A percentile compares a stretch with the other conserved stretches of the same genome.
Evolutionary conservation across 495 filamentous ascomycete species (phyloP).

Genomic region (Trichocladium uniseriatum): DNA sequence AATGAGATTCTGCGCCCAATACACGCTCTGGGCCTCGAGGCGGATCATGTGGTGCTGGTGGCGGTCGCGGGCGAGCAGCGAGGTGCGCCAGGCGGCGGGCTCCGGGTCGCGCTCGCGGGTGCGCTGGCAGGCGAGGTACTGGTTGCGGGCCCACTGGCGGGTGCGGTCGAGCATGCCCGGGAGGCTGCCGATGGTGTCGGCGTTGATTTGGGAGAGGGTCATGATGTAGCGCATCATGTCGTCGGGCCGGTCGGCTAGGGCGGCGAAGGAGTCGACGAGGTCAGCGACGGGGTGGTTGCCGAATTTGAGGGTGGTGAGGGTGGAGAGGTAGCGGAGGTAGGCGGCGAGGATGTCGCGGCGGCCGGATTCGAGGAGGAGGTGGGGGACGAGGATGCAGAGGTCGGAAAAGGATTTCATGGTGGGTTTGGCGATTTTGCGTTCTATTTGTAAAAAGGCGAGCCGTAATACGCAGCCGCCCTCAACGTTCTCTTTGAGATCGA

Average conservation of each 20-base stretch:
- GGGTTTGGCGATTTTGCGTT: conserved; percentile 16
- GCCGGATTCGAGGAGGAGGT: conserved; percentile 18
- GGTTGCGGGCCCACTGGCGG: conserved; percentile 19
- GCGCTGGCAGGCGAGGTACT: conserved; percentile 20
- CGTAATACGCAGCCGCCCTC: conserved; percentile 22
- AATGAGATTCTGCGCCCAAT: conserved; percentile 25
- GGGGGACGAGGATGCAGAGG: conserved; percentile 23
- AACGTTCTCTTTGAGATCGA: conserved; percentile 18
- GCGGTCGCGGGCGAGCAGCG: background rate
- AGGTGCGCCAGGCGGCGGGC: background rate
- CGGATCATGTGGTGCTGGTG: conserved; percentile 22
- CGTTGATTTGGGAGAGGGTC: conserved; percentile 17
- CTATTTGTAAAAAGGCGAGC: conserved; percentile 24
- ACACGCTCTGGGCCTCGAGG: conserved; percentile 20
- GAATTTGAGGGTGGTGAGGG: conserved; percentile 14
- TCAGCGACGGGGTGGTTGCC: conserved; percentile 20
- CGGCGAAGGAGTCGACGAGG: conserved; percentile 15
- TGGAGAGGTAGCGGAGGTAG: conserved; percentile 19
- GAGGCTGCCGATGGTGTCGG: conserved; percentile 17
- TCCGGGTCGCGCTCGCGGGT: background rate
- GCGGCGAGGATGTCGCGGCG: conserved; percentile 18
- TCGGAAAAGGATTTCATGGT: conserved; percentile 24
- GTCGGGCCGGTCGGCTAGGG: conserved; percentile 15
- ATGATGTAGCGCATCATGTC: conserved; percentile 23
- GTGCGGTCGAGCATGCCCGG: conserved; percentile 14